Percentiles rank a stretch among this genome's conserved stretches.
Conservation (phyloP, 768 basidiomycete species). For the Amanita brunnescens region DNA sequence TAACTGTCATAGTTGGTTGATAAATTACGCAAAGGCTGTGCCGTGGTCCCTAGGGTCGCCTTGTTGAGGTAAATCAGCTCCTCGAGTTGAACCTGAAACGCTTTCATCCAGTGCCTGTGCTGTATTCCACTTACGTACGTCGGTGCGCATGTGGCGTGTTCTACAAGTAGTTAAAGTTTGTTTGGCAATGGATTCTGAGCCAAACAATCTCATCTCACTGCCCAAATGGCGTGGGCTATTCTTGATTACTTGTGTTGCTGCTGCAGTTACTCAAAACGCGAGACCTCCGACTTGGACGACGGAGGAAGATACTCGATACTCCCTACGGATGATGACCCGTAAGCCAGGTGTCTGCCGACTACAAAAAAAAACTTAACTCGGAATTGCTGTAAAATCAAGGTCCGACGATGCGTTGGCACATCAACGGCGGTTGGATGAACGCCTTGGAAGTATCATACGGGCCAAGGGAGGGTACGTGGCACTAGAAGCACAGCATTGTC, state of each 20-base stretch:
- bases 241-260: slow-evolving; percentile 20
- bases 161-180: neutral
- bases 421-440: slow-evolving; percentile 43
- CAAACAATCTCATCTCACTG: neutral
- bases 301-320: slow-evolving; percentile 27
- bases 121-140: neutral
- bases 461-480: slow-evolving; percentile 48
- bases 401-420: slow-evolving; percentile 25
- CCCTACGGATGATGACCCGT: slow-evolving; percentile 15
- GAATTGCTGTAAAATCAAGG: slow-evolving; percentile 10
- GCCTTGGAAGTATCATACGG: slow-evolving; percentile 49
- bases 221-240: slow-evolving; percentile 9
- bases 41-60: neutral
- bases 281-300: slow-evolving; percentile 12
- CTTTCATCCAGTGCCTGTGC: neutral
- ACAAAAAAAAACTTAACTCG: neutral
- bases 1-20: neutral
- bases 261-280: slow-evolving; percentile 4
- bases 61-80: neutral
- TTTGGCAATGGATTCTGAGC: neutral
- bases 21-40: neutral
- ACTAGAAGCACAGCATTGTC: slow-evolving; percentile 1
- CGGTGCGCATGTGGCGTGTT: neutral
- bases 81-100: neutral
- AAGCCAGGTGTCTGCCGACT: neutral